These are phyloP conservation scores for Cyclotella cryptica DNA, from an alignment of 108 stramenopile species.

Conservation along the genomic window DNA sequence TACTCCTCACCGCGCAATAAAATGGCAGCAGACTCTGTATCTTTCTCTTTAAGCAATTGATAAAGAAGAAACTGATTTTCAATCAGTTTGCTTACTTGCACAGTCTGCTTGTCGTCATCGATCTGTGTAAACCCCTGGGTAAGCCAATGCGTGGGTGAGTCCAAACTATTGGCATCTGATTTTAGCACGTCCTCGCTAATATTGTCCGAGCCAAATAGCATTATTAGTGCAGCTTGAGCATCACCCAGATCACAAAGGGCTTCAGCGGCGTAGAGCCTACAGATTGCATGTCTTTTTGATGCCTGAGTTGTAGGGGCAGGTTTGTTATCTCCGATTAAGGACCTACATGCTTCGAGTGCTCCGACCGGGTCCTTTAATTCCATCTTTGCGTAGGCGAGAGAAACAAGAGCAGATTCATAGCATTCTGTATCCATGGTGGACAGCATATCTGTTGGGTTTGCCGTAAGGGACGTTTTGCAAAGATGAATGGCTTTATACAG, in stretches of 20 bases:
- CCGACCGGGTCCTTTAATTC: slow-evolving; percentile 55
- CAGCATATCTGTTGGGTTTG: not conserved
- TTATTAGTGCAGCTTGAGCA: slow-evolving; percentile 50
- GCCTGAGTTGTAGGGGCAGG: slow-evolving; percentile 12
- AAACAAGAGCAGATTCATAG: slow-evolving; percentile 41
- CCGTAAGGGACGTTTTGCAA: not conserved
- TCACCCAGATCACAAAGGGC: slow-evolving; percentile 61
- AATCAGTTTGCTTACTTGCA: not conserved
- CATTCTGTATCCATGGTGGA: slow-evolving; percentile 16
- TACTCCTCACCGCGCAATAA: slow-evolving; percentile 4
- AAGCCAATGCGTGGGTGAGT: slow-evolving; percentile 2
- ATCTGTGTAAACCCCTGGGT: slow-evolving; percentile 1
- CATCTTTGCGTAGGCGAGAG: slow-evolving; percentile 67
- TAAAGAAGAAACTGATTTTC: slow-evolving; percentile 16
- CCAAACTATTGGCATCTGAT: slow-evolving; percentile 23
- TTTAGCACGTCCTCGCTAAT: slow-evolving; percentile 31
- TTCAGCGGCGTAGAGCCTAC: slow-evolving; percentile 75
- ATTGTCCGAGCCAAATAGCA: slow-evolving; percentile 58
- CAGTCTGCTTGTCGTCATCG: not conserved
- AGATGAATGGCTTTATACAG: slow-evolving; percentile 39
- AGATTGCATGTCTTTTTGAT: slow-evolving; percentile 55
- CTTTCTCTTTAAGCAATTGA: slow-evolving; percentile 19
- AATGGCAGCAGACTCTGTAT: slow-evolving; percentile 22
- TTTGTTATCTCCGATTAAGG: slow-evolving; percentile 21
- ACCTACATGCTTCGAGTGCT: slow-evolving; percentile 57